Evolutionary conservation across 208 protist genomes (phyloP).

Genomic region (Leishmania aethiopica): DNA sequence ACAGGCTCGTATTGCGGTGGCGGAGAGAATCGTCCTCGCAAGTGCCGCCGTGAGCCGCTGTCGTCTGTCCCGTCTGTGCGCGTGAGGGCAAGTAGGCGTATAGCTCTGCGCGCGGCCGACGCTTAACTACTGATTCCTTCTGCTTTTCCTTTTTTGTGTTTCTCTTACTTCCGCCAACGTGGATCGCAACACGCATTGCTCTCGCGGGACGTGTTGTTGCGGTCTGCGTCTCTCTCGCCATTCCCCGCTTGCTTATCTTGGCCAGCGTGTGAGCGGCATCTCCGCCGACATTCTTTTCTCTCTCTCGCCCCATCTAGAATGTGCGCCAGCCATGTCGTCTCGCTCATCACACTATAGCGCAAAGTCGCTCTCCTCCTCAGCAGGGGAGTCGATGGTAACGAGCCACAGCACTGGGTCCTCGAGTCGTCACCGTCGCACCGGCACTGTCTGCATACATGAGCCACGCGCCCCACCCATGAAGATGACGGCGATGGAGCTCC

Average conservation of each 20-base stretch:
- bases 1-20: background rate
- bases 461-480: constrained; percentile 50
- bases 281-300: background rate
- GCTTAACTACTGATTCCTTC: background rate
- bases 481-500: constrained; percentile 73
- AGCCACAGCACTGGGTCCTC: constrained; percentile 52
- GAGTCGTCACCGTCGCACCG: constrained; percentile 47
- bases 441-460: constrained; percentile 30
- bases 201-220: background rate
- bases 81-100: background rate
- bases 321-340: constrained; percentile 46
- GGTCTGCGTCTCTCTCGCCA: background rate
- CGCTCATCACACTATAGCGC: constrained; percentile 61
- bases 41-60: background rate
- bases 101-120: background rate
- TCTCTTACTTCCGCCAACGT: background rate
- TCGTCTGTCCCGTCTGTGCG: background rate
- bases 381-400: constrained; percentile 52
- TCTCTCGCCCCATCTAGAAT: background rate
- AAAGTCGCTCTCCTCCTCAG: constrained; percentile 58
- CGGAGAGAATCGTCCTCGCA: background rate
- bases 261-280: background rate
- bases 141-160: background rate
- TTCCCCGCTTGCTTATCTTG: background rate
- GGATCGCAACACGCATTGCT: background rate